A percentile compares a stretch with the other conserved stretches of the same genome.
These are phyloP conservation scores for Magnaporthiopsis rhizophila DNA, from an alignment of 2,329 filamentous ascomycete genomes.

Conservation along the genomic window DNA sequence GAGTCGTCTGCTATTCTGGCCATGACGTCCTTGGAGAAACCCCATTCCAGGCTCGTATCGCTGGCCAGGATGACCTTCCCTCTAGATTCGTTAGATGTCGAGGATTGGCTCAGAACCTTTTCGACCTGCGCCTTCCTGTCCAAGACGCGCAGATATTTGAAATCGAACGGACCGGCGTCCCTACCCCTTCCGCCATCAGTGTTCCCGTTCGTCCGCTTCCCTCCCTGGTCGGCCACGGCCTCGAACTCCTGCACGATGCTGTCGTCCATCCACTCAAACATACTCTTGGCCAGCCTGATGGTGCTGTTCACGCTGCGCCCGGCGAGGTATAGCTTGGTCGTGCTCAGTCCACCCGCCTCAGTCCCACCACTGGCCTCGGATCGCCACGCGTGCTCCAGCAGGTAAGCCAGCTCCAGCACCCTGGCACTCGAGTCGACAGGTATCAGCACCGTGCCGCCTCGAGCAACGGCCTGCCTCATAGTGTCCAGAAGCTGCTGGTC, in stretches of 20 bases:
- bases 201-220: slow-evolving; percentile 35
- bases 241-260: slow-evolving; percentile 89
- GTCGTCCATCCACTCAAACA: slow-evolving; percentile 99
- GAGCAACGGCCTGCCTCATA: slow-evolving; percentile 67
- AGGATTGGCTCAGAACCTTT: slow-evolving; percentile 46
- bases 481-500: slow-evolving; percentile 81
- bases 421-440: slow-evolving; percentile 94
- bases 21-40: slow-evolving; percentile 78
- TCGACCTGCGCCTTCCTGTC: slow-evolving; percentile 77
- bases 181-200: slow-evolving; percentile 40
- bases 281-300: slow-evolving; percentile 83
- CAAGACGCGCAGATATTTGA: slow-evolving; percentile 74
- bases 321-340: slow-evolving; percentile 67
- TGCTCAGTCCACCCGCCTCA: slow-evolving; percentile 41
- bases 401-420: slow-evolving; percentile 82
- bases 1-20: slow-evolving; percentile 65
- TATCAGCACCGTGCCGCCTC: slow-evolving; percentile 85
- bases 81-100: slow-evolving; percentile 11
- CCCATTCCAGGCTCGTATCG: slow-evolving; percentile 87
- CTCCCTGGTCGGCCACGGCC: slow-evolving; percentile 46
- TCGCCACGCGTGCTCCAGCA: slow-evolving; percentile 88
- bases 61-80: slow-evolving; percentile 83
- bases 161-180: slow-evolving; percentile 73
- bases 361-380: slow-evolving; percentile 41
- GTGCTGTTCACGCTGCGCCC: slow-evolving; percentile 82